Base-by-base conservation (phyloP, 768 basidiomycete genomes). In the Boletus coccyginus region DNA sequence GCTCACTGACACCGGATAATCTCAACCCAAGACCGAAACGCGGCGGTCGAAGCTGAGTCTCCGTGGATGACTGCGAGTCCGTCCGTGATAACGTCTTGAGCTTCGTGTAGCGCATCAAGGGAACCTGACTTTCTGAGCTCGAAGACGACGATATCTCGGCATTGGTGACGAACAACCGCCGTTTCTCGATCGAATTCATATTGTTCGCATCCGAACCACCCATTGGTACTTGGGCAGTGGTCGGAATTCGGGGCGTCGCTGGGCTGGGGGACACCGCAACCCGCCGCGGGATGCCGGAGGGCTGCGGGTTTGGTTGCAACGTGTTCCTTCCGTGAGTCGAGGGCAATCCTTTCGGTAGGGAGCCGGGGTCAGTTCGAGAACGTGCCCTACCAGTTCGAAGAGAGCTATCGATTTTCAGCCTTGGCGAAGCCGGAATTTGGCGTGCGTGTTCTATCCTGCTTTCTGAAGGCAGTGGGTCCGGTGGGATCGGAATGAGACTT, bases 101-200 rank as follows among this genome's bases (percentile, higher is more conserved):
- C 44, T 62, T 72, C 10, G 53, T 16, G 55, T 44, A 57, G 27
- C 61, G 61, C 35, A 31, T 39, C 39, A 57, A 43, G 7, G 52
- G 49, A 5, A 48, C 57, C 16, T 77, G 77, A 45, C 73, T 73
- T 29, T 76, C 79, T 4, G 77, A 78, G 46, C 77, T 71, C 19
- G 71, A 74, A 10, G 79, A 77, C 3, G 75, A 66, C n/a, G 74
- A 62, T 12, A 76, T 71, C 42, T 75, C 75, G 1, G 76, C 74
- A 53, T 80, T 81, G 8, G 77, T 72, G 27, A 81, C 76, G 12
- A 75, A 76, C 17, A 81, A 66, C 41, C 74, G 78, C 6, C 79
- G 74, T 48, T 68, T 70, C 24, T 68, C 67, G n/a, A 21, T 44
- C 27, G 57, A 36, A 17, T 76, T 72, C 38, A 69, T 66, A 43